A percentile compares a stretch with the other conserved stretches of the same genome.
Evolutionary conservation across 78 protist genomes (phyloP).

Genomic region (Cavenderia fasciculata): DNA sequence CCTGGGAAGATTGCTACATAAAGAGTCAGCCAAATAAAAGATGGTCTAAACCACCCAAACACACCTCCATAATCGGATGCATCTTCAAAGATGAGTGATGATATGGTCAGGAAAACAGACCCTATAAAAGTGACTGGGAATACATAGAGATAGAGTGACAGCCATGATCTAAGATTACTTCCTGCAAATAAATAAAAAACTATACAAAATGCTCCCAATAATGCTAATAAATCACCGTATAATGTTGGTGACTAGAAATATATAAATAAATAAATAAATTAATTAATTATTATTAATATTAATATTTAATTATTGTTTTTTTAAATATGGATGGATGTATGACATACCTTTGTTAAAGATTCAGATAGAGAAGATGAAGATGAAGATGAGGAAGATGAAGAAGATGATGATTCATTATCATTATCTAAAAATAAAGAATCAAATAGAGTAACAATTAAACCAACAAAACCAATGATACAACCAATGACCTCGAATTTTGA

Average conservation of each 20-base stretch:
- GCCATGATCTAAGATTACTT: constrained; percentile 22
- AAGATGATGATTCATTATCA: not conserved
- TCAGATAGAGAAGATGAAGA: too few relatives aligned
- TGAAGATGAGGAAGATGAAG: too few relatives aligned
- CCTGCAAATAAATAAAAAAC: constrained; percentile 71
- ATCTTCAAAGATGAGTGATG: constrained; percentile 31
- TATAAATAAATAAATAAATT: not conserved
- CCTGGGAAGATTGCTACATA: constrained; percentile 80
- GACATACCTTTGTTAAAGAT: too few relatives aligned
- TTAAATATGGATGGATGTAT: not conserved
- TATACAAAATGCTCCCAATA: constrained; percentile 67
- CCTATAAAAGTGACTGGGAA: constrained; percentile 78
- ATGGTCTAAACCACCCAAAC: constrained; percentile 37
- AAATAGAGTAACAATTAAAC: constrained; percentile 31
- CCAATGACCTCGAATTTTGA: constrained; percentile 64
- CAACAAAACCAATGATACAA: constrained; percentile 48
- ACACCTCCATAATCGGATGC: not conserved
- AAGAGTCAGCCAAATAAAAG: not conserved
- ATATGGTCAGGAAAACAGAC: constrained; percentile 17
- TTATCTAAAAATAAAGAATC: constrained; percentile 19
- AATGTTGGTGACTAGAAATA: constrained; percentile 34
- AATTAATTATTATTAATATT: not conserved
- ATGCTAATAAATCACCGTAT: constrained; percentile 68
- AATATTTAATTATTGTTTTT: not conserved
- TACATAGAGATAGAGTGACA: constrained; percentile 76